Evolutionary conservation across 1,139 yeast species (phyloP), one percentile per base, ranked within the genome.

Genomic region (Fermentozyma sake): DNA sequence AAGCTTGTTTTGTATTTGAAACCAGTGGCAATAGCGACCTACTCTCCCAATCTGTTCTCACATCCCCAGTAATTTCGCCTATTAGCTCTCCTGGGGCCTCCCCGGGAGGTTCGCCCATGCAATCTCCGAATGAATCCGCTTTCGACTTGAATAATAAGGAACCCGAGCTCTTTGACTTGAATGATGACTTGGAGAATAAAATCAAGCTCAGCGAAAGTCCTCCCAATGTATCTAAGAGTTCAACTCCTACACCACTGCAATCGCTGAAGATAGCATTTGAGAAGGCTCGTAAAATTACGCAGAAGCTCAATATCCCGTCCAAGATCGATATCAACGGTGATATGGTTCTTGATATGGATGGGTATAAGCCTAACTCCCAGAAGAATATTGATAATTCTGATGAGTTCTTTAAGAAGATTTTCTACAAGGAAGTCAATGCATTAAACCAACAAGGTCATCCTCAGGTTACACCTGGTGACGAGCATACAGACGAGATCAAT

Each of bases 1-100:
- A 91, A 55, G 98, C 97, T 0, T 89, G 87, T 52, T 91, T 91
- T 50, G 98, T 91, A 26, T 89, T 91, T 59, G 96, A 89, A 48
- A 84, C 96, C 2, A 72, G 72, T 21, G 68, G 71, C 31, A 53
- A 57, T 14, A 70, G 66, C 10, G 72, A 72, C 28, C 44, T 53
- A 17, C 81, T 89, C 11, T 95, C 96, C 1, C 67, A 70, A 32
- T 82, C 85, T 38, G 70, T 86, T 36, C 72, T 86, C 41, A 87
- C 98, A 0, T 86, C 96, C 0, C 99, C 99, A 0, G 95, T 91
- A 21, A 62, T 86, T 15, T 83, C 95, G 20, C 95, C 96, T 0
- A 61, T 75, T 1, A 68, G 76, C 12, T 82, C 94, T 4, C 84
- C 87, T 0, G 70, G 75, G 0, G 59, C 63, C 1, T 68, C 79